phyloP scores from a whole-genome alignment of 768 basidiomycete species.

The Sarcomyxa edulis region DNA sequence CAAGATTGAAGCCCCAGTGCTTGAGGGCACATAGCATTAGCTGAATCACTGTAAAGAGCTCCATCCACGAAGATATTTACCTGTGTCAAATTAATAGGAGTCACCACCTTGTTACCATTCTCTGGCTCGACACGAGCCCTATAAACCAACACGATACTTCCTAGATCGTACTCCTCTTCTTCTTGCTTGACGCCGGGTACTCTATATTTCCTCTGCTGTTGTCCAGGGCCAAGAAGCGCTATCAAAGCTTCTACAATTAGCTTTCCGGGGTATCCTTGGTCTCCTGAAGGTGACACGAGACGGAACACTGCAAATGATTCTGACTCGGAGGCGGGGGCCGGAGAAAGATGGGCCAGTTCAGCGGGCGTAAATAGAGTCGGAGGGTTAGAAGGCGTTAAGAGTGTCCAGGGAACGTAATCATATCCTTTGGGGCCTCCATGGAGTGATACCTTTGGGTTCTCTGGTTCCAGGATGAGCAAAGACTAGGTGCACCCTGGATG shows the following conservation, averaged over 20 bases:
- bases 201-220: constrained; percentile 22
- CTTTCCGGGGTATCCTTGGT: constrained; percentile 67
- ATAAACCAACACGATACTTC: constrained; percentile 64
- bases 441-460: constrained; percentile 53
- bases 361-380: constrained; percentile 53
- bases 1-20: constrained; percentile 84
- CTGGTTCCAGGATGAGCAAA: constrained; percentile 20
- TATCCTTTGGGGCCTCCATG: constrained; percentile 70
- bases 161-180: constrained; percentile 43
- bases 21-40: constrained; percentile 17
- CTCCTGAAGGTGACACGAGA: constrained; percentile 54
- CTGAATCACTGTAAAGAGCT: constrained; percentile 1
- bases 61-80: constrained; percentile 26
- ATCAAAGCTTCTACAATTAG: constrained; percentile 56
- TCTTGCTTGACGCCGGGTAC: constrained; percentile 11
- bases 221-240: constrained; percentile 36
- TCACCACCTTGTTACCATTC: constrained; percentile 40
- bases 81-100: constrained; percentile 75
- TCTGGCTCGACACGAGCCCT: constrained; percentile 55
- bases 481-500: neutral
- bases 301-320: constrained; percentile 47
- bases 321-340: constrained; percentile 15
- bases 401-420: constrained; percentile 51
- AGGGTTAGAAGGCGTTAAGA: constrained; percentile 31
- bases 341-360: constrained; percentile 41